These are phyloP conservation scores for Acephala macrosclerotiorum DNA, from an alignment of 2,329 filamentous ascomycete genomes.

Conservation along the genomic window DNA sequence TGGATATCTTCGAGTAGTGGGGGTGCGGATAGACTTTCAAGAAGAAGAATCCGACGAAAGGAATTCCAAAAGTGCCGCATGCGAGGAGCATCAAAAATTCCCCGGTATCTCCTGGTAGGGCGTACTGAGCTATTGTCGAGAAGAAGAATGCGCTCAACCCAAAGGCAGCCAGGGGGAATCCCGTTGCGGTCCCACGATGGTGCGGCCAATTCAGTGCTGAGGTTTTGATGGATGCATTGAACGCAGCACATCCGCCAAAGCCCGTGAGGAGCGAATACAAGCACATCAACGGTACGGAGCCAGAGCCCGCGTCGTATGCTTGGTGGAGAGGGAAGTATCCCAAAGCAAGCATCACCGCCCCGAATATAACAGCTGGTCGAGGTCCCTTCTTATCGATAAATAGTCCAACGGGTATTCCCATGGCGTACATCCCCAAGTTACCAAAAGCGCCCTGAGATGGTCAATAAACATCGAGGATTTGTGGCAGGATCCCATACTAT, in stretches of 20 bases:
- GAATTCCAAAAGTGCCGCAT: constrained; percentile 78
- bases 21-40: constrained; percentile 74
- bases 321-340: constrained; percentile 88
- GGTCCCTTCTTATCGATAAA: constrained; percentile 86
- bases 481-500: constrained; percentile 64
- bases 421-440: constrained; percentile 93
- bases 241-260: constrained; percentile 89
- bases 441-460: constrained; percentile 66
- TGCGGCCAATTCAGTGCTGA: constrained; percentile 92
- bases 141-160: constrained; percentile 97
- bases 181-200: constrained; percentile 91
- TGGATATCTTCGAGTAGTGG: constrained; percentile 49
- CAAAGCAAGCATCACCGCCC: constrained; percentile 72
- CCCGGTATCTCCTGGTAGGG: constrained; percentile 85
- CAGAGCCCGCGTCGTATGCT: constrained; percentile 76
- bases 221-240: constrained; percentile 83
- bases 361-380: constrained; percentile 77
- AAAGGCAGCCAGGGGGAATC: constrained; percentile 91
- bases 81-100: constrained; percentile 83
- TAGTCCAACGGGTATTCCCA: constrained; percentile 88
- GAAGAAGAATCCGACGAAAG: constrained; percentile 83
- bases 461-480: constrained; percentile 41
- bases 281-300: constrained; percentile 70
- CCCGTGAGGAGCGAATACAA: constrained; percentile 88
- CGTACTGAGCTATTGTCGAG: constrained; percentile 76